These are phyloP conservation scores for Trichosporon sp. DNA, from an alignment of 1,284 basidiomycete species.

Conservation along the genomic window DNA sequence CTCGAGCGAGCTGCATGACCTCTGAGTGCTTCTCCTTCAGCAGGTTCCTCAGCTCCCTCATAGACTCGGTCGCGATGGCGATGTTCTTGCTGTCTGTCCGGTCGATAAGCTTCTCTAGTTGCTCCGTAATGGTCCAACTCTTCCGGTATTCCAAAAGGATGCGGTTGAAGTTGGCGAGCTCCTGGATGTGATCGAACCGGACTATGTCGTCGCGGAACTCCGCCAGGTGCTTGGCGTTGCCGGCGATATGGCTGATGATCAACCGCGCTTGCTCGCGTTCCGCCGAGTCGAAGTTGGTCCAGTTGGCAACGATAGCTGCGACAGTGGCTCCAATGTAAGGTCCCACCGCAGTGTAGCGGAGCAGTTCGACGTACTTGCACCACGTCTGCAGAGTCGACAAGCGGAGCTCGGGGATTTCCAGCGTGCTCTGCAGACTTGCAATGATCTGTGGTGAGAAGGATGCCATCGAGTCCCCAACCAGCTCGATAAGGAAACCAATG, in stretches of 20 bases:
- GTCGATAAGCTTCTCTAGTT: constrained; percentile 66
- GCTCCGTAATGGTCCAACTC: constrained; percentile 56
- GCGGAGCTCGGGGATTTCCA: constrained; percentile 64
- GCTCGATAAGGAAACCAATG: constrained; percentile 66
- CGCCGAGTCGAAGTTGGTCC: constrained; percentile 60
- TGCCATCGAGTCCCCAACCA: constrained; percentile 67
- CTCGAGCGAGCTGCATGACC: constrained; percentile 64
- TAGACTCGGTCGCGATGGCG: constrained; percentile 69
- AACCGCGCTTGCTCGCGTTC: constrained; percentile 59
- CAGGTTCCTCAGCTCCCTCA: constrained; percentile 70
- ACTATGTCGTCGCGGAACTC: constrained; percentile 69
- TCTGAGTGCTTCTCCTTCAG: constrained; percentile 57
- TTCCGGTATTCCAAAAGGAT: constrained; percentile 56
- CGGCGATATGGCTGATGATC: constrained; percentile 69
- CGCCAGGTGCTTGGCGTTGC: constrained; percentile 55
- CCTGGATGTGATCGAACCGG: constrained; percentile 66
- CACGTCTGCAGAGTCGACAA: constrained; percentile 77
- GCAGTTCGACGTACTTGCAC: constrained; percentile 69
- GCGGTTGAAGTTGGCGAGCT: constrained; percentile 57
- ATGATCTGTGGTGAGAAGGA: constrained; percentile 85
- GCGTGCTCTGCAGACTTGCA: constrained; percentile 89
- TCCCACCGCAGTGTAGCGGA: constrained; percentile 69
- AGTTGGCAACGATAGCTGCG: constrained; percentile 74
- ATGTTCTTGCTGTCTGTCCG: constrained; percentile 76
- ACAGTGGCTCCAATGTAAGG: constrained; percentile 83